A percentile compares a stretch with the other conserved stretches of the same genome.
Conservation (phyloP, 768 basidiomycete genomes). For the Astraeus odoratus region DNA sequence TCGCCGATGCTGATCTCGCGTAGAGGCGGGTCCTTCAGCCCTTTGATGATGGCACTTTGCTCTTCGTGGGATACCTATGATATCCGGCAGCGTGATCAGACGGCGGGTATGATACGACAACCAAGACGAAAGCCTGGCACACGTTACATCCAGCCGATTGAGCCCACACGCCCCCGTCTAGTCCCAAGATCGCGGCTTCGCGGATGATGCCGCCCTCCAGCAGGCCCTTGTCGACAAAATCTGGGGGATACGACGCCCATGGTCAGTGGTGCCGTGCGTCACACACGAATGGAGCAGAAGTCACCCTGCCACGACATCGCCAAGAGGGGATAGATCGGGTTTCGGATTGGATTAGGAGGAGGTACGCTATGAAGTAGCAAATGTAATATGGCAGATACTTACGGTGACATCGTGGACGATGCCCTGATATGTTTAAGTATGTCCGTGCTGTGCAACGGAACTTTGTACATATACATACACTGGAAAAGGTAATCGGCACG, state of each 20-base stretch:
- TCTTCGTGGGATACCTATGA: constrained; percentile 19
- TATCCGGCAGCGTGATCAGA: background rate
- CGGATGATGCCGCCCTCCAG: constrained; percentile 66
- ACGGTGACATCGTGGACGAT: background rate
- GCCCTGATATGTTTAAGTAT: background rate
- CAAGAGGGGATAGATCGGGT: too few relatives aligned
- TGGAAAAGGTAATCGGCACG: too few relatives aligned
- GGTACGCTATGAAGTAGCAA: too few relatives aligned
- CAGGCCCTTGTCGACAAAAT: constrained; percentile 77
- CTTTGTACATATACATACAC: too few relatives aligned
- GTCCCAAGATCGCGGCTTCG: constrained; percentile 50
- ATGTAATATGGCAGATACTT: too few relatives aligned
- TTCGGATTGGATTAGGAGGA: background rate
- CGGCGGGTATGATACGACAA: background rate
- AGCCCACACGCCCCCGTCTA: constrained; percentile 27
- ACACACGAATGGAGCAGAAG: background rate
- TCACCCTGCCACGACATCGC: constrained; percentile 25
- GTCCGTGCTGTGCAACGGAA: too few relatives aligned
- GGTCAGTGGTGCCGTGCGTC: background rate
- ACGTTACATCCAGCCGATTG: constrained; percentile 21
- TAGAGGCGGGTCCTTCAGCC: constrained; percentile 14
- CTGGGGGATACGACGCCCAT: constrained; percentile 30
- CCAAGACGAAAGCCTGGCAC: constrained; percentile 8
- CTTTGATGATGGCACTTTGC: constrained; percentile 12
- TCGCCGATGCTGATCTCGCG: constrained; percentile 20